These are phyloP conservation scores for Colletotrichum paranaense DNA, from an alignment of 2,329 filamentous ascomycete genomes.

Conservation along the genomic window DNA sequence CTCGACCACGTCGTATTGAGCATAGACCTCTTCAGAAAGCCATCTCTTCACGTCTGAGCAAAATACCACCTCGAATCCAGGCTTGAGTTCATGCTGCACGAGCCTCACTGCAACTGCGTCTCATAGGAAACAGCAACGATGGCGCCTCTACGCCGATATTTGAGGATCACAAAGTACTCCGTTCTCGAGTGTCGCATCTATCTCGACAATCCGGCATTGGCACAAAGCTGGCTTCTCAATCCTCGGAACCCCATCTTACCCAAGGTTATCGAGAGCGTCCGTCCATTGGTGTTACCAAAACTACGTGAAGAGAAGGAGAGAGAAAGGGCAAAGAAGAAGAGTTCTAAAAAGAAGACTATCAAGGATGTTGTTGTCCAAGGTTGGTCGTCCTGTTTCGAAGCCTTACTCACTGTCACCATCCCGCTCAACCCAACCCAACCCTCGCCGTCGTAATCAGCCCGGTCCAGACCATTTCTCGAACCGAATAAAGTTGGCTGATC, in stretches of 20 bases:
- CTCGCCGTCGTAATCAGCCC: conserved; percentile 29
- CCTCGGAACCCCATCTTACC: conserved; percentile 80
- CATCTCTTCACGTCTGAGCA: neutral
- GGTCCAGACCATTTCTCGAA: neutral
- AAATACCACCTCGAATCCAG: neutral
- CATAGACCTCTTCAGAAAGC: neutral
- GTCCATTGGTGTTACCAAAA: conserved; percentile 89
- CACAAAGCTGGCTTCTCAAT: conserved; percentile 85
- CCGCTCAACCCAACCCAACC: conserved; percentile 15
- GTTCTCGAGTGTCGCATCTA: conserved; percentile 98
- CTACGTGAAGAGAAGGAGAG: conserved; percentile 86
- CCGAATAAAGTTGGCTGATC: conserved; percentile 15
- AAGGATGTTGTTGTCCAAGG: conserved; percentile 90
- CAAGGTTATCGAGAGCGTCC: conserved; percentile 85
- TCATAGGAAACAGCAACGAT: conserved; percentile 57
- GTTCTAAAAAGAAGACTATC: conserved; percentile 80
- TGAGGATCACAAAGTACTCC: conserved; percentile 92
- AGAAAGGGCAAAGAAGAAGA: conserved; percentile 65
- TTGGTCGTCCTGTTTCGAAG: conserved; percentile 50
- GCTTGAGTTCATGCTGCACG: neutral
- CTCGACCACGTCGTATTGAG: neutral
- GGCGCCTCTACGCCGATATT: conserved; percentile 89
- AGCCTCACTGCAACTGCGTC: neutral
- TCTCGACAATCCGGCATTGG: conserved; percentile 87
- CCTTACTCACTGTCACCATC: conserved; percentile 8